Base-by-base conservation (phyloP, 106 monocot species). In the Gastrodia elata region DNA sequence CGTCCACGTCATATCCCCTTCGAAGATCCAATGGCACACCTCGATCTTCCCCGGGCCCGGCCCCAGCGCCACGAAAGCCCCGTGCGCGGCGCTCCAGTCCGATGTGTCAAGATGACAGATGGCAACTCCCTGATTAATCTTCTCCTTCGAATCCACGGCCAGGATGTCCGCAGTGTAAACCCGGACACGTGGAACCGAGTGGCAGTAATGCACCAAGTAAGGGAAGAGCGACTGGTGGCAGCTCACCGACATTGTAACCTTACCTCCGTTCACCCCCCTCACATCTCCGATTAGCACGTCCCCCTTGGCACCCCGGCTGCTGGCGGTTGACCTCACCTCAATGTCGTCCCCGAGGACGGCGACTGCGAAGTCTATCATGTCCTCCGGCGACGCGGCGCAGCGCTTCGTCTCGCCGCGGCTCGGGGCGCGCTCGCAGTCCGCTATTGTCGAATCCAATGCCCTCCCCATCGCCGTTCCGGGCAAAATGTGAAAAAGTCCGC, bases 21-120 rank as follows among this genome's bases (percentile, higher is more conserved):
- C 46, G 73, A 90, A 94, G 79, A 94, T 94, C 94, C 90, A 94
- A 68, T 94, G 94, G 85, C 94, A 94, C 20, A 94, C 94, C 84
- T 94, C 94, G 25, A 94, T 90, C 84, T 88, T 77, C 0, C 94
- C 94, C 0, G 94, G 94, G 7, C 70, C 80, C 11, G 75, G 73
- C 0, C 87, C 88, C 30, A 94, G 84, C 27, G 94, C 94, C 69
- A 94, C 64, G 80, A 94, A 94, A 8, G 94, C 94, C 16, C 94
- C 94, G 61, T 94, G 94, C 2, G 70, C 61, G 8, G 85, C 43
- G 67, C 94, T 91, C 94, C 94, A 94, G 56, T 78, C 90, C 11
- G 94, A 94, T 65, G 94, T 94, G 84, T 94, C 94, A 20, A 94
- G 82, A 70, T 94, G 94, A 65, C 94, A 94, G 74, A 94, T 90